Evolutionary conservation across 2,329 filamentous ascomycete genomes (phyloP).

Genomic region (Coniochaeta prunicola): DNA sequence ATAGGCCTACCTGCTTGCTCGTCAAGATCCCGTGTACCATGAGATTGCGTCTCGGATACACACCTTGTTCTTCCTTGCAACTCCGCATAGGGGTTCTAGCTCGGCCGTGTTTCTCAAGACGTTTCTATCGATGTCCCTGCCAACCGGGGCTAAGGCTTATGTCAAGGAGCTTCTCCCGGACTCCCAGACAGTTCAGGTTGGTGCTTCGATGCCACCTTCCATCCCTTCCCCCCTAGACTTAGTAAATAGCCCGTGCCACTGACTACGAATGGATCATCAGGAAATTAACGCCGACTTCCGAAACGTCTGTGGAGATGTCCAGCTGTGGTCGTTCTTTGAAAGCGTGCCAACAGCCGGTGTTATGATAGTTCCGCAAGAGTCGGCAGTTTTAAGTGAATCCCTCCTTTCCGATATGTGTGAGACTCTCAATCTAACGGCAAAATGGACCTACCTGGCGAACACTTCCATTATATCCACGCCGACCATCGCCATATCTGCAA

Average conservation of each 20-base stretch:
- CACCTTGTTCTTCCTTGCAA: neutral
- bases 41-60: neutral
- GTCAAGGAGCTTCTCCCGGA: too few relatives aligned
- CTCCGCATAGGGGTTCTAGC: neutral
- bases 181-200: too few relatives aligned
- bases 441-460: slow-evolving; percentile 12
- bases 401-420: neutral
- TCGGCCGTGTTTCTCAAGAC: too few relatives aligned
- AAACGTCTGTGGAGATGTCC: slow-evolving; percentile 14
- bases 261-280: neutral
- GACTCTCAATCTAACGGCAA: neutral
- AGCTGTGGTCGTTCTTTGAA: slow-evolving; percentile 21
- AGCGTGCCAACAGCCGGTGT: slow-evolving; percentile 10
- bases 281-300: slow-evolving; percentile 23
- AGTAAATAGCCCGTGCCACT: too few relatives aligned
- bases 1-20: neutral
- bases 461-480: slow-evolving; percentile 15
- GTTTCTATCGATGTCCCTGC: too few relatives aligned
- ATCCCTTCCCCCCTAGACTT: too few relatives aligned
- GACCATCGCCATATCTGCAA: slow-evolving; percentile 20
- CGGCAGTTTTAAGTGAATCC: slow-evolving; percentile 15
- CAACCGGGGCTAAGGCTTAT: too few relatives aligned
- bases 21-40: neutral
- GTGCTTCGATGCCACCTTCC: too few relatives aligned
- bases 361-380: slow-evolving; percentile 18